Base-by-base conservation (phyloP, 169 alveolate genomes). In the Eimeria praecox region DNA sequence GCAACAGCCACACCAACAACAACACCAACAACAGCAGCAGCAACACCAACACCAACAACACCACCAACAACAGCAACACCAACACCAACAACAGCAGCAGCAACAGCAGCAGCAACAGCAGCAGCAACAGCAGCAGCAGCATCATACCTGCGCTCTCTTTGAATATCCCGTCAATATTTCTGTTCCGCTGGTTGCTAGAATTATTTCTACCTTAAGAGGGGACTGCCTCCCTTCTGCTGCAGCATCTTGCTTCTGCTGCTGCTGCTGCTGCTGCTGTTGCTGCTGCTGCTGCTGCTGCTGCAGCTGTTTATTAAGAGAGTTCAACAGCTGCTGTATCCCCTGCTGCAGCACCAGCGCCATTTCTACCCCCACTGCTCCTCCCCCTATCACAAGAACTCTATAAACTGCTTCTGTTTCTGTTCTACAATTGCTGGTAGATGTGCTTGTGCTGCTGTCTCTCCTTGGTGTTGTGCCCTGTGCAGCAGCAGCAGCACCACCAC, bases 341-440 rank as follows among this genome's bases (percentile, higher is more conserved):
- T 27, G 35, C n/a, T 82, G 92, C 92, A 82, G 35, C n/a, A 92
- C 87, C 30, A 93, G 78, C 20, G 82, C 69, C 82, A 93, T 44
- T 88, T 93, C 96, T n/a, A 93, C 93, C 12, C 94, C 92, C 38
- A 44, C 95, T 3, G 95, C 92, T 0, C 95, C 95, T 2, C 87
- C 95, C n/a, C 95, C 95, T 6, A 92, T 89, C 33, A 92, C 42
- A 33, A 64, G 90, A 18, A 92, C 78, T 33, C 54, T 35, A 59
- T 49, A 90, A 40, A n/a, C 54, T 9, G 54, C 35, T 8, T 12
- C 64, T 24, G 66, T 66, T 5, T 42, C 83, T 30, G 64, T 71
- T 24, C 24, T 18, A 20, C 38, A 20, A 18, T 16, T 38, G 82
- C 82, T 86, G 62, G 82, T 86, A 12, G 20, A 8, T 5, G 56